These are phyloP conservation scores for Syzygium aqueum DNA, from an alignment of 345 rosid species.

Conservation along the genomic window DNA sequence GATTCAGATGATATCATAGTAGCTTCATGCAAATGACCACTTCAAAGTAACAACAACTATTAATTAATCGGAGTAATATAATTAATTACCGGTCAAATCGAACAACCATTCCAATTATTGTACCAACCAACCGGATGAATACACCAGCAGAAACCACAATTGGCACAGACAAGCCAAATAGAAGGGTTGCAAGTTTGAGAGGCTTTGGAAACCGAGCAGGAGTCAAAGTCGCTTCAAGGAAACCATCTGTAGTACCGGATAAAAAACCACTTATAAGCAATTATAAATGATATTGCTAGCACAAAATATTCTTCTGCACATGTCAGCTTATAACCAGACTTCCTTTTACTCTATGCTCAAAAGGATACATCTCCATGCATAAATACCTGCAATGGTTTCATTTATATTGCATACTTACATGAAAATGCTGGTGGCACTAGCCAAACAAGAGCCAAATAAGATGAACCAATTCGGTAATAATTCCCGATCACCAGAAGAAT, in stretches of 20 bases:
- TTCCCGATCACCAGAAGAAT: conserved; percentile 59
- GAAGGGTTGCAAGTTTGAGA: conserved; percentile 84
- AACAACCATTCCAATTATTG: conserved; percentile 50
- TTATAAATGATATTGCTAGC: not conserved
- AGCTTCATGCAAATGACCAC: not conserved
- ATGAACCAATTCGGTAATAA: conserved; percentile 67
- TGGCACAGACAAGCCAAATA: conserved; percentile 63
- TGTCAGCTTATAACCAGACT: not conserved
- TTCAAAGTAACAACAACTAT: not conserved
- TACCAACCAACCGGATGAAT: conserved; percentile 44
- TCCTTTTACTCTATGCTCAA: not conserved
- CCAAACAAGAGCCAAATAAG: conserved; percentile 83
- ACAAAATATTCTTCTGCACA: not conserved
- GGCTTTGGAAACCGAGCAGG: conserved; percentile 81
- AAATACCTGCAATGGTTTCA: not conserved
- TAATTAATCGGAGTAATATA: not conserved
- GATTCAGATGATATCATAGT: not conserved
- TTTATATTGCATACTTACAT: conserved; percentile 45
- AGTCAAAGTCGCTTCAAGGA: conserved; percentile 87
- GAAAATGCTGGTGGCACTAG: conserved; percentile 91
- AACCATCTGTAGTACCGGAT: conserved; percentile 54
- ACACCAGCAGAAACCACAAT: conserved; percentile 62
- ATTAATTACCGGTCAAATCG: conserved; percentile 65
- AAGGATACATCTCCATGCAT: not conserved
- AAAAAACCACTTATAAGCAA: not conserved